A percentile compares a stretch with the other conserved stretches of the same genome.
These are phyloP conservation scores for Crassisporium funariophilum DNA, from an alignment of 768 basidiomycete species.

Conservation along the genomic window DNA sequence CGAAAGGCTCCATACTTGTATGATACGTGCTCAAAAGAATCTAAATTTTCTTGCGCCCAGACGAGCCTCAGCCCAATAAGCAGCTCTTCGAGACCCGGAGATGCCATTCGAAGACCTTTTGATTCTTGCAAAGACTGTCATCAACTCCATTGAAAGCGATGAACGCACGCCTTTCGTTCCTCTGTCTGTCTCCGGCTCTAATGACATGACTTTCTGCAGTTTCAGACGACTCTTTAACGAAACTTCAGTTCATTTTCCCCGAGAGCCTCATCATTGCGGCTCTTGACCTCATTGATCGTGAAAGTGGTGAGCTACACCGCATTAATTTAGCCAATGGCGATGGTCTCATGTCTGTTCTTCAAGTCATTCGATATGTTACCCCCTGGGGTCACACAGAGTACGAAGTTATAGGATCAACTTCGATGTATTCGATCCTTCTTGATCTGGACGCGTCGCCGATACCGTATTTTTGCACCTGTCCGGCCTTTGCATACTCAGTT, in stretches of 20 bases:
- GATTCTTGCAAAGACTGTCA: constrained; percentile 12
- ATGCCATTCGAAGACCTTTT: constrained; percentile 8
- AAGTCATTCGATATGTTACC: constrained; percentile 64
- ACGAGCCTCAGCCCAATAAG: background rate
- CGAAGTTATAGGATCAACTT: constrained; percentile 68
- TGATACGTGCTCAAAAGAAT: constrained; percentile 3
- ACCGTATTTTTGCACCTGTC: constrained; percentile 72
- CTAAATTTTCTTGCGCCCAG: background rate
- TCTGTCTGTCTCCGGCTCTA: background rate
- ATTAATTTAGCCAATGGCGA: background rate
- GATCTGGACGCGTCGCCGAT: constrained; percentile 39
- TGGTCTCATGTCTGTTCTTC: background rate
- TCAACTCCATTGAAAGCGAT: constrained; percentile 18
- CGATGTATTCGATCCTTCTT: constrained; percentile 61
- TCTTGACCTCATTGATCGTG: constrained; percentile 74
- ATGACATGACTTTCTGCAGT: constrained; percentile 15
- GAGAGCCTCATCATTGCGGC: constrained; percentile 68
- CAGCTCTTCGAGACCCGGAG: background rate
- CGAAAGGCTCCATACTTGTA: too few relatives aligned
- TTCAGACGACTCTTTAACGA: constrained; percentile 54
- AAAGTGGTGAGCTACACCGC: constrained; percentile 49
- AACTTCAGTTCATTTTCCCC: constrained; percentile 60
- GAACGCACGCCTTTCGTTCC: constrained; percentile 10
- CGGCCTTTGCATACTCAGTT: constrained; percentile 69
- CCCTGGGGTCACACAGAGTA: constrained; percentile 62